Base-by-base conservation (phyloP, 2,329 filamentous ascomycete genomes). In the Monosporascus cannonballus region DNA sequence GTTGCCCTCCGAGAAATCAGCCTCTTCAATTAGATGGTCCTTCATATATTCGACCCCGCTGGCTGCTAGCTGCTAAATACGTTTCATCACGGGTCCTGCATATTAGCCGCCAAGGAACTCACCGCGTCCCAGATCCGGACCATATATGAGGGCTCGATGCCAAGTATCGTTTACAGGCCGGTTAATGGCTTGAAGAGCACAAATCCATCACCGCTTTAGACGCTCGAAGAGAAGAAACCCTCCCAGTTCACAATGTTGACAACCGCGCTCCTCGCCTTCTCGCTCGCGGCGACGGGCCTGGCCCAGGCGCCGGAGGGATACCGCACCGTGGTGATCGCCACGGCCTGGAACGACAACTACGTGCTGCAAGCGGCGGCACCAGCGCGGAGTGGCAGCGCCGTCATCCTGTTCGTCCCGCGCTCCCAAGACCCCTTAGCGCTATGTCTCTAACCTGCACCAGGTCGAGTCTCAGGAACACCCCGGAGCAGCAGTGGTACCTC, bases 401-500 rank as follows among this genome's bases (percentile, higher is more conserved):
- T 72, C 6, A 65, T 73, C 47, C 62, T 74, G 68, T 72, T 46
- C 24, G 69, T 64, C 54, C 14, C 2, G 20, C 30, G 27, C 14
- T 18, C 15, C 49, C 3, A 20, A 18, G 17, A 11, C 41, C 38
- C 39, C 14, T 42, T 3, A 14, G 24, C 2, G 18, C 24, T n/a
- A 4, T 41, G 24, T 51, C 14, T 39, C 9, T 15, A 25, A 45
- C 39, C 48, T 9, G 38, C 22, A 49, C 17, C 49, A 71, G 69
- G 3, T 62, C 72, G 52, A 70, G 67, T 1, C 63, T 51, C 27
- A 61, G 54, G 44, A 59, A 60, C 54, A 68, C 62, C 55, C 58
- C 68, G 2, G 70, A 71, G 54, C 72, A 74, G 57, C 70, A 73
- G 52, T 74, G 72, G 72, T 71, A 70, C 50, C 52, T 74, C 59